These are phyloP conservation scores for Stephania cephalantha DNA, from an alignment of 164 flowering plant species.

Conservation along the genomic window DNA sequence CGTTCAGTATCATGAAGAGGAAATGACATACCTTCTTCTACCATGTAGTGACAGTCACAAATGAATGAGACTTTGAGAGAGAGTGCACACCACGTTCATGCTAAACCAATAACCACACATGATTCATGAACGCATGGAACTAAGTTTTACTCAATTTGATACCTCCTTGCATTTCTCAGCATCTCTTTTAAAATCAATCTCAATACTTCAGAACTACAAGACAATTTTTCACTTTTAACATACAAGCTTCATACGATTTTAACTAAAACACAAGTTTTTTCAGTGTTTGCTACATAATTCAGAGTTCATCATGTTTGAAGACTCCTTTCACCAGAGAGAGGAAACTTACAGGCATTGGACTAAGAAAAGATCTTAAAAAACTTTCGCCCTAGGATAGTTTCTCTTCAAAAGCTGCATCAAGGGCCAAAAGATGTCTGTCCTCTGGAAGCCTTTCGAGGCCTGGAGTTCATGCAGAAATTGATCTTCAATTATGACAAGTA, in stretches of 20 bases:
- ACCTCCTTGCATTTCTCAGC: neutral
- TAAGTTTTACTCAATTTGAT: no score
- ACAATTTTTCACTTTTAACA: neutral
- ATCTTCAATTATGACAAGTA: neutral
- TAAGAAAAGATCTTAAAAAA: conserved; percentile 16
- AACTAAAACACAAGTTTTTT: neutral
- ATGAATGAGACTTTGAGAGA: neutral
- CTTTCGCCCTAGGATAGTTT: conserved; percentile 25
- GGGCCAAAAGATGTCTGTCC: conserved; percentile 77
- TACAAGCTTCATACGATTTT: no score
- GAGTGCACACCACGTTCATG: neutral
- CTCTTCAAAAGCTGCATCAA: conserved; percentile 67
- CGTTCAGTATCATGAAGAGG: conserved; percentile 21
- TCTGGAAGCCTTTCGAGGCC: conserved; percentile 58
- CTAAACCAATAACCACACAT: neutral
- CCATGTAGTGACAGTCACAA: neutral
- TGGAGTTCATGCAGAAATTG: conserved; percentile 15
- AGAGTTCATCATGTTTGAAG: neutral
- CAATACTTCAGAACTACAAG: neutral
- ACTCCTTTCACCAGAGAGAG: neutral
- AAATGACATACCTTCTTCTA: conserved; percentile 20
- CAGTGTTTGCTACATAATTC: neutral
- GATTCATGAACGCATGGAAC: no score
- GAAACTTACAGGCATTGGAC: neutral
- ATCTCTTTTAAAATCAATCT: neutral